Percentiles rank a stretch among this genome's conserved stretches.
These are phyloP conservation scores for Fusarium goolgardi DNA, from an alignment of 2,329 filamentous ascomycete species.

Conservation along the genomic window DNA sequence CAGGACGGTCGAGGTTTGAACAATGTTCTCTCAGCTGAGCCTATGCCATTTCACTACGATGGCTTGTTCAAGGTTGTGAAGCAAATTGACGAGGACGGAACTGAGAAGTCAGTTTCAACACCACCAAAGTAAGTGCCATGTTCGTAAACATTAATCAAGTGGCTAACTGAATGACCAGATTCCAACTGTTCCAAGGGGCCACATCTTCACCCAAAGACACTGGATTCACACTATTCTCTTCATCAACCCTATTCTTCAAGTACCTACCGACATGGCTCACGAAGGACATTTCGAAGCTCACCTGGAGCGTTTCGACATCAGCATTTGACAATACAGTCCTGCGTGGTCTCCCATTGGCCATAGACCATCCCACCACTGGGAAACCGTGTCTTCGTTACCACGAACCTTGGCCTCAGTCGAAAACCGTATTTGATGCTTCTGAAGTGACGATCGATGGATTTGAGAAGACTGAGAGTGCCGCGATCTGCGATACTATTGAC, in stretches of 20 bases:
- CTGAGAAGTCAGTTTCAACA: constrained; percentile 54
- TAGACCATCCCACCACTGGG: constrained; percentile 58
- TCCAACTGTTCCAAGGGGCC: constrained; percentile 64
- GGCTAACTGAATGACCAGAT: constrained; percentile 46
- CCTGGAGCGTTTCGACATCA: constrained; percentile 61
- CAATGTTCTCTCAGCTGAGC: constrained; percentile 64
- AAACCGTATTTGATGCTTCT: constrained; percentile 62
- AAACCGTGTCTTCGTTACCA: constrained; percentile 65
- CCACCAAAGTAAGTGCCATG: constrained; percentile 55
- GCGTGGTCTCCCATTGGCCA: constrained; percentile 57
- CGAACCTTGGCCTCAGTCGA: constrained; percentile 64
- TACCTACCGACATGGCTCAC: constrained; percentile 56
- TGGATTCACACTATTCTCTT: constrained; percentile 66
- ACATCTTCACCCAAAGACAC: constrained; percentile 61
- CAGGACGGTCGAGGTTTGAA: constrained; percentile 58
- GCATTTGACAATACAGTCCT: constrained; percentile 60
- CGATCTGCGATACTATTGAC: constrained; percentile 56
- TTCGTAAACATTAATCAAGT: rapidly evolving
- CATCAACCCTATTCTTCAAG: constrained; percentile 62
- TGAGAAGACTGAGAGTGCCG: constrained; percentile 46
- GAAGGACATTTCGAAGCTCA: constrained; percentile 53
- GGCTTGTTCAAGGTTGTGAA: constrained; percentile 66
- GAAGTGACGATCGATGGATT: constrained; percentile 57
- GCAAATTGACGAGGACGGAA: constrained; percentile 52
- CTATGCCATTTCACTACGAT: constrained; percentile 69